Conservation (phyloP, 2,329 filamentous ascomycete species). For the Scedosporium boydii region DNA sequence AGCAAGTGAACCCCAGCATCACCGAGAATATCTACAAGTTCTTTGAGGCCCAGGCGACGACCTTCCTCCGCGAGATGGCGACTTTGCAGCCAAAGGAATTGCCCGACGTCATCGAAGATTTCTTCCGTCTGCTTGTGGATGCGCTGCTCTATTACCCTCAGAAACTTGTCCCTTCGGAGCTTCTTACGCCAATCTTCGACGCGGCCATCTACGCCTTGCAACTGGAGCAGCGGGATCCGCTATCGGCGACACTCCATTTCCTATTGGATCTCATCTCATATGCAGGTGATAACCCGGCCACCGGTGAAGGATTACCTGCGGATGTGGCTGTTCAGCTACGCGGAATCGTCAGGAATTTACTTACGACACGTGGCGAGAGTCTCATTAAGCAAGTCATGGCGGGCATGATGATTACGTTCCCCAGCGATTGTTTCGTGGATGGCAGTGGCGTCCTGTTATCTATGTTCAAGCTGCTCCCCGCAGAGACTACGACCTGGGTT, state of each 20-base stretch:
- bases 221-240: conserved; percentile 81
- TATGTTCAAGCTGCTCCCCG: conserved; percentile 78
- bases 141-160: conserved; percentile 88
- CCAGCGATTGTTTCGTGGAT: conserved; percentile 88
- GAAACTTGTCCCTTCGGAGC: conserved; percentile 66
- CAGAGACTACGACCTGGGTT: conserved; percentile 73
- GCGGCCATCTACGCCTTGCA: conserved; percentile 80
- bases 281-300: conserved; percentile 64
- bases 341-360: conserved; percentile 61
- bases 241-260: conserved; percentile 88
- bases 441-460: conserved; percentile 86
- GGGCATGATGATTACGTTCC: conserved; percentile 99
- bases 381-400: conserved; percentile 85
- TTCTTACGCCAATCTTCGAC: conserved; percentile 76
- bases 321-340: conserved; percentile 61
- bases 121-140: conserved; percentile 87
- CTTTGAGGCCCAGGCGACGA: conserved; percentile 86
- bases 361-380: conserved; percentile 61
- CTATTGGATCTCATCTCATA: conserved; percentile 86
- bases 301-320: conserved; percentile 44
- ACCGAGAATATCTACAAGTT: conserved; percentile 86
- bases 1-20: conserved; percentile 72
- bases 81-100: conserved; percentile 67
- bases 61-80: conserved; percentile 81
- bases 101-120: conserved; percentile 84